phyloP scores from a whole-genome alignment of 345 rosid species.

The Anacardium occidentale region DNA sequence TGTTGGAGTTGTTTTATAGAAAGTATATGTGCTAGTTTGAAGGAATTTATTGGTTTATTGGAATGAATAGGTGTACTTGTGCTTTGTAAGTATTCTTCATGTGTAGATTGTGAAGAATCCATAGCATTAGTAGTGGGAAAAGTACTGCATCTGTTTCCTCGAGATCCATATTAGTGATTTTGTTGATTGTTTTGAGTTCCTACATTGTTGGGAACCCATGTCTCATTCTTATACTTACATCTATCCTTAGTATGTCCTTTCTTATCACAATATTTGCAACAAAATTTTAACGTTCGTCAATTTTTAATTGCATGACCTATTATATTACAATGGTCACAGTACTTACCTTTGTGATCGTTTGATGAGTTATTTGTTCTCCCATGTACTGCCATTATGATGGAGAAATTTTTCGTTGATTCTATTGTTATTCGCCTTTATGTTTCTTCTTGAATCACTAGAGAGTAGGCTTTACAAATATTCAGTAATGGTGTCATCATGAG shows the following conservation, averaged over 20 bases:
- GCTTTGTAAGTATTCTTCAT: background rate
- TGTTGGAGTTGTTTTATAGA: background rate
- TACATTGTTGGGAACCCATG: background rate
- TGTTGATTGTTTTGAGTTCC: background rate
- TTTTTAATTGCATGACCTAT: slow-evolving; percentile 8
- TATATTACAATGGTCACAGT: background rate
- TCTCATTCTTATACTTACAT: background rate
- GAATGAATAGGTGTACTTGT: too few species aligned
- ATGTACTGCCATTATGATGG: background rate
- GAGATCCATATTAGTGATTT: background rate
- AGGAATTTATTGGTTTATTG: too few species aligned
- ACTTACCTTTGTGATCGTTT: background rate
- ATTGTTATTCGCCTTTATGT: background rate
- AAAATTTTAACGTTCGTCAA: slow-evolving; percentile 7
- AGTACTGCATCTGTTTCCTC: background rate
- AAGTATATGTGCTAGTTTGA: background rate
- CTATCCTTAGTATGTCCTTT: slow-evolving; percentile 12
- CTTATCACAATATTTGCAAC: too few species aligned
- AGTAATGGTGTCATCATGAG: slow-evolving; percentile 10
- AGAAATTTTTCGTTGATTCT: background rate
- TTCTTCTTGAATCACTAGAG: slow-evolving; percentile 4
- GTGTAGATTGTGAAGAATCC: background rate
- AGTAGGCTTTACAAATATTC: slow-evolving; percentile 1
- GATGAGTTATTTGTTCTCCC: background rate
- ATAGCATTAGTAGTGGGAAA: background rate